Evolutionary conservation across 1,284 basidiomycete genomes (phyloP).

Genomic region (Heimioporus retisporus): DNA sequence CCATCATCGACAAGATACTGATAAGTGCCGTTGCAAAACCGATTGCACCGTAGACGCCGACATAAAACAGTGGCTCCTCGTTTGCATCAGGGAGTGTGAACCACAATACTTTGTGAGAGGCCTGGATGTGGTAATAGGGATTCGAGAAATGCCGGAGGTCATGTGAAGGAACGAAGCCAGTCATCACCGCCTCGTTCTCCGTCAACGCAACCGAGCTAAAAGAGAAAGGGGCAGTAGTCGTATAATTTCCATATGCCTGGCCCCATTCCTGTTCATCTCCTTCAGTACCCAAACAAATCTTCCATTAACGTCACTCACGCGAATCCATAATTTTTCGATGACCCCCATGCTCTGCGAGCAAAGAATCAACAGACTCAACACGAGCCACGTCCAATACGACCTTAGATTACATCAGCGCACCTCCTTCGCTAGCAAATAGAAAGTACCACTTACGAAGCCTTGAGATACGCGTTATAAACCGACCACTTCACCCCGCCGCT

Average conservation of each 20-base stretch:
- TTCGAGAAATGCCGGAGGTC: slow-evolving; percentile 23
- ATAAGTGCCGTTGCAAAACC: slow-evolving; percentile 51
- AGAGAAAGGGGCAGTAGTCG: slow-evolving; percentile 28
- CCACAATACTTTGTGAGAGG: slow-evolving; percentile 24
- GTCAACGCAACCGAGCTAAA: slow-evolving; percentile 37
- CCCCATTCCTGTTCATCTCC: slow-evolving; percentile 53
- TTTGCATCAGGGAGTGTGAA: slow-evolving; percentile 53
- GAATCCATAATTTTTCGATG: slow-evolving; percentile 67
- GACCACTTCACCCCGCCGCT: slow-evolving; percentile 72
- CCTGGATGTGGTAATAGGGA: slow-evolving; percentile 26
- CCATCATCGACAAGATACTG: slow-evolving; percentile 46
- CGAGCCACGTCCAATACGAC: slow-evolving; percentile 62
- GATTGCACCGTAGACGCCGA: slow-evolving; percentile 59
- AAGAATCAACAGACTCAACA: slow-evolving; percentile 48
- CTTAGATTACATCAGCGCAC: slow-evolving; percentile 37
- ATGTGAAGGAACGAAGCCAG: slow-evolving; percentile 28
- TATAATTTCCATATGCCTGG: slow-evolving; percentile 48
- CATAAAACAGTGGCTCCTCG: slow-evolving; percentile 61
- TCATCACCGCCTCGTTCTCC: slow-evolving; percentile 44
- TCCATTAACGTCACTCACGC: slow-evolving; percentile 19
- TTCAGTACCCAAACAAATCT: not conserved
- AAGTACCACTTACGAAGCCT: slow-evolving; percentile 54
- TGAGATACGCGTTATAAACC: slow-evolving; percentile 73
- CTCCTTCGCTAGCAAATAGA: too few relatives aligned
- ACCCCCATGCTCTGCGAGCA: slow-evolving; percentile 50